Evolutionary conservation across 305 asterid species (phyloP), one percentile per base, ranked within the genome.

Genomic region (Striga hermonthica): DNA sequence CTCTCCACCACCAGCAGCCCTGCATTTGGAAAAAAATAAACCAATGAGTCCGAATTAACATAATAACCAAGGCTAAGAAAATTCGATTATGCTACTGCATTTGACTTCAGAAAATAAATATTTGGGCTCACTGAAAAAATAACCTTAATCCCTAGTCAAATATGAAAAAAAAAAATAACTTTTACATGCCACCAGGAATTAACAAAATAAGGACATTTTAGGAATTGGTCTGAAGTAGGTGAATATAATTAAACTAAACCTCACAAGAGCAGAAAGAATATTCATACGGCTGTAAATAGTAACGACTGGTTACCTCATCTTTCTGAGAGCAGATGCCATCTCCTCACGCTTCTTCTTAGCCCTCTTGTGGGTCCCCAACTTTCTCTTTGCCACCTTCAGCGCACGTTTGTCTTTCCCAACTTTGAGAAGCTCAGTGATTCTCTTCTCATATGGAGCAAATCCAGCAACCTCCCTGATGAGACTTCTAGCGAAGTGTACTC

Each of bases 1-100:
- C 69, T 81, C 84, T 12, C 71, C 86, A 60, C 89, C 89, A 44
- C 89, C 89, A 16, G 80, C 78, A 35, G 86, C 81, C 83, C 89
- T 83, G 43, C 9, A 12, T 10, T 22, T 7, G 58, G 58, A 65
- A 53, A 65, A 53, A 44, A 58, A 34, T 36, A 5, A 9, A 57
- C 12, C 11, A 54, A 11, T 14, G 9, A 8, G n/a, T 39, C 12
- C 39, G 31, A 36, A 36, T 4, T 8, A 13, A 36, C 54, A 8
- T 8, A 13, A 15, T 14, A 14, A 28, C 5, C n/a, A 0, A 3
- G 8, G 7, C 39, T 40, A 16, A 38, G 8, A 54, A 31, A 9
- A 53, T 2, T 9, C 60, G 34, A 60, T 57, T 22, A 28, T 40
- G 41, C 53, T 45, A 9, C 31, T 5, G 1, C 3, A 13, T 4